A percentile compares a stretch with the other conserved stretches of the same genome.
phyloP scores from a whole-genome alignment of 2,329 filamentous ascomycete genomes.

The Phaeosphaeria sp. region DNA sequence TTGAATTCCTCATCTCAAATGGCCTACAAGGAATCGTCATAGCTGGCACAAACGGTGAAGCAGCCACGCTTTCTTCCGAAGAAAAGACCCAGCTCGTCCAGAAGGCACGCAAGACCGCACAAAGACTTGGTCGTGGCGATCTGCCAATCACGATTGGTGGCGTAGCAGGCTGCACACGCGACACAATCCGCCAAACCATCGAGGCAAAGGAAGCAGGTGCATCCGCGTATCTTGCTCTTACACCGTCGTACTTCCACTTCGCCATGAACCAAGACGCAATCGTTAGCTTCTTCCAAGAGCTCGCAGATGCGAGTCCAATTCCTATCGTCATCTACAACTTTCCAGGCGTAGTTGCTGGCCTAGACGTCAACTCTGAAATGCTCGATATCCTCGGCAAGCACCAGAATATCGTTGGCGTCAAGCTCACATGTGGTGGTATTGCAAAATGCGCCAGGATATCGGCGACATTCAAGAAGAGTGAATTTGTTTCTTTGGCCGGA shows the following conservation, averaged over 20 bases:
- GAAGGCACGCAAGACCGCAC: slow-evolving; percentile 47
- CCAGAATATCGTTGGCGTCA: slow-evolving; percentile 47
- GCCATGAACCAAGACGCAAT: slow-evolving; percentile 48
- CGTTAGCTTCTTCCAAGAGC: slow-evolving; percentile 44
- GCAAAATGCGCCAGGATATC: slow-evolving; percentile 52
- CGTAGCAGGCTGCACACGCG: slow-evolving; percentile 48
- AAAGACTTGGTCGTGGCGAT: slow-evolving; percentile 38
- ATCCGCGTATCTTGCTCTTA: slow-evolving; percentile 47
- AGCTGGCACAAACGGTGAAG: slow-evolving; percentile 56
- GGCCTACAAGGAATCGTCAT: slow-evolving; percentile 59
- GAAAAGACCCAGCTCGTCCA: slow-evolving; percentile 52
- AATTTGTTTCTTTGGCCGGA: slow-evolving; percentile 51
- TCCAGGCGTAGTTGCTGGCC: slow-evolving; percentile 51
- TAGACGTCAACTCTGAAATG: slow-evolving; percentile 54
- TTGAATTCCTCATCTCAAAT: slow-evolving; percentile 61
- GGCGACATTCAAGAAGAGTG: slow-evolving; percentile 43
- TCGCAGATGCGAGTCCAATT: slow-evolving; percentile 48
- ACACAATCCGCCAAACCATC: slow-evolving; percentile 50
- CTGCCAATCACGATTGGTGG: slow-evolving; percentile 53
- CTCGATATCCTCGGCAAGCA: slow-evolving; percentile 45
- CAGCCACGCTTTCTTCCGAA: slow-evolving; percentile 47
- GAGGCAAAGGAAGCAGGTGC: slow-evolving; percentile 48
- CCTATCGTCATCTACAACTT: slow-evolving; percentile 58
- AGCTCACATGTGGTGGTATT: slow-evolving; percentile 48
- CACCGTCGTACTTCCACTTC: slow-evolving; percentile 51